Evolutionary conservation across 805 yeast species (phyloP), one percentile per base, ranked within the genome.

Genomic region (Ascoidea tarda): DNA sequence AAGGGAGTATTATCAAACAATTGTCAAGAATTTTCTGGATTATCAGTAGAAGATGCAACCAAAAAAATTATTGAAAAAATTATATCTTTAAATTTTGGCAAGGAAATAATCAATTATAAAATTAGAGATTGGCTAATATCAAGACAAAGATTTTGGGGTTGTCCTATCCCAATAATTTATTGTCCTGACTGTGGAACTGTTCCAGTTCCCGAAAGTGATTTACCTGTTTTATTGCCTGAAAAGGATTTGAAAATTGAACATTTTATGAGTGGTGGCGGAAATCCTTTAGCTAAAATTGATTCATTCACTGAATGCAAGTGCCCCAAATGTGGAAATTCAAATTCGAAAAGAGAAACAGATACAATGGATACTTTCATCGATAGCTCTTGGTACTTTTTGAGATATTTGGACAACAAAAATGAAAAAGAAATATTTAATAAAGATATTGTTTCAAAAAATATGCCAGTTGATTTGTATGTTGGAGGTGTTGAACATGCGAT

Each of bases 281-380:
- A 84, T 49, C 96, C 97, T 6, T 69, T 91, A 48, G 79, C 81
- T 2, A 73, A 77, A 28, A 70, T 82, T 51, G 76, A 76, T 0
- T 84, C 80, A 16, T 91, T 88, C 72, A 81, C 81, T 6, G 73
- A 86, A 55, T 78, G 84, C 1, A 65, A 70, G 33, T 93, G 99
- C 65, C 99, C 99, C 5, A 73, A 77, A 0, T 93, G 99, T 69
- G 28, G 28, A 3, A 59, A 64, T 6, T 70, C 72, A 1, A 67
- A 72, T 16, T 95, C 96, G 0, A 79, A 76, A 53, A 76, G 99
- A 60, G 99, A 93, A 58, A 87, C 98, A 0, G 99, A 93, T 62
- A 93, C 99, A 0, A 91, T 93, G 99, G 99, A 93, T 63, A 93
- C 99, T 0, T 93, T 93, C 62, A 91, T 93, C 80, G 99, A 93